These are phyloP conservation scores for Aristolochia californica DNA, from an alignment of 164 flowering plant species.

Conservation along the genomic window DNA sequence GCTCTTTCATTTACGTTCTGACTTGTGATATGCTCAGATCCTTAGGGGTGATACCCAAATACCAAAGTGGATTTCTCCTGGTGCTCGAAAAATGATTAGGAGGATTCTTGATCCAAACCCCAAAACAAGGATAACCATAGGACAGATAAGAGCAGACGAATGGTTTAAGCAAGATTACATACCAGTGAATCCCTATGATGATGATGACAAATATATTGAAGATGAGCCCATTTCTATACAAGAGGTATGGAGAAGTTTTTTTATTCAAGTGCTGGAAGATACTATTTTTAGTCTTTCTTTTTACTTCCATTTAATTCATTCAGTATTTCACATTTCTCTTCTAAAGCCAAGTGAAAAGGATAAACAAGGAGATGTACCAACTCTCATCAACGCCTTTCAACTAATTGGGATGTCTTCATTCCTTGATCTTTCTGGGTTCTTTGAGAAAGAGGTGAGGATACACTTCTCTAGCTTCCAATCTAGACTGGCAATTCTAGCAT, in stretches of 20 bases:
- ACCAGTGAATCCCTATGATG: conserved; percentile 51
- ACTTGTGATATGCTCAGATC: conserved; percentile 32
- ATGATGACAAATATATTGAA: conserved; percentile 37
- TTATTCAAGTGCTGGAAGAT: background rate
- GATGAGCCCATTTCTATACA: conserved; percentile 49
- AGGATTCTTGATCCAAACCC: conserved; percentile 92
- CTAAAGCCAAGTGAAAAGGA: conserved; percentile 38
- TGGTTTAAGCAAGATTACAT: conserved; percentile 73
- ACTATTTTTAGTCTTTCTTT: too few species aligned
- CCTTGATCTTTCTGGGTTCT: conserved; percentile 93
- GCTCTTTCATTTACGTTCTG: background rate
- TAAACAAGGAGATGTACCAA: conserved; percentile 34
- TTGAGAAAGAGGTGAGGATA: conserved; percentile 73
- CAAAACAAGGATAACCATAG: conserved; percentile 50
- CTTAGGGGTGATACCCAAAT: conserved; percentile 61
- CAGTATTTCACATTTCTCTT: conserved; percentile 6
- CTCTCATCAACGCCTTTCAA: conserved; percentile 83
- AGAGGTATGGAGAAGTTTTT: conserved; percentile 25
- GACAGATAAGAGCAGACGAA: conserved; percentile 50
- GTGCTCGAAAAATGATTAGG: conserved; percentile 58
- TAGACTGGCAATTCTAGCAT: background rate
- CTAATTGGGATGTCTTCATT: conserved; percentile 92
- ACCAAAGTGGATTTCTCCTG: conserved; percentile 81
- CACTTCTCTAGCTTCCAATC: too few species aligned
- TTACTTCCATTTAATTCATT: background rate